Conservation (phyloP, 2,329 filamentous ascomycete genomes). For the Aureobasidium namibiae region DNA sequence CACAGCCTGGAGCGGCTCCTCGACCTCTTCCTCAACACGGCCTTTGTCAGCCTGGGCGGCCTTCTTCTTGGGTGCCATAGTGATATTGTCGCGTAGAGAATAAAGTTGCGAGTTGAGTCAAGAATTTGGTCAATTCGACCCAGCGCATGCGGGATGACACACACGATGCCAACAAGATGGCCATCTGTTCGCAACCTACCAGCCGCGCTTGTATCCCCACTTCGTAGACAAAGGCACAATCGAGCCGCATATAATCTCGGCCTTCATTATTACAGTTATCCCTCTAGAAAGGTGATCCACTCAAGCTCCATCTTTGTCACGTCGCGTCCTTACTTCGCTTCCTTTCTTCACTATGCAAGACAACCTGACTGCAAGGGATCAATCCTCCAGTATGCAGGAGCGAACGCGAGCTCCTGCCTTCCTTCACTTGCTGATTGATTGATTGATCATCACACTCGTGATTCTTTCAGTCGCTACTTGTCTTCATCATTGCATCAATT, state of each 20-base stretch:
- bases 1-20: conserved; percentile 56
- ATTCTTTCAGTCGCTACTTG: background rate
- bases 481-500: background rate
- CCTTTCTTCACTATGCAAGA: background rate
- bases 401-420: background rate
- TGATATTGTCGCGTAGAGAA: background rate
- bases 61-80: conserved; percentile 44
- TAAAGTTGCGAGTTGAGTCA: conserved; percentile 3
- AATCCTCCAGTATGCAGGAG: background rate
- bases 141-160: background rate
- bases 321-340: background rate
- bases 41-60: conserved; percentile 28
- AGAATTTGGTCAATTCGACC: background rate
- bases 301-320: background rate
- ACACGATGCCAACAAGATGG: background rate
- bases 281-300: background rate
- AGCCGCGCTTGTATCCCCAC: too few species aligned
- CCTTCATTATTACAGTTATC: background rate
- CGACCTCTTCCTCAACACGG: conserved; percentile 49
- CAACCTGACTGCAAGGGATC: background rate
- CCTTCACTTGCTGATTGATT: background rate
- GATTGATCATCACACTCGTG: background rate
- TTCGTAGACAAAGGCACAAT: background rate
- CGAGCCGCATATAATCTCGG: background rate
- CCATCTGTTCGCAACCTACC: background rate